Base-by-base conservation (phyloP, 257 asterid genomes). In the Catharanthus roseus region DNA sequence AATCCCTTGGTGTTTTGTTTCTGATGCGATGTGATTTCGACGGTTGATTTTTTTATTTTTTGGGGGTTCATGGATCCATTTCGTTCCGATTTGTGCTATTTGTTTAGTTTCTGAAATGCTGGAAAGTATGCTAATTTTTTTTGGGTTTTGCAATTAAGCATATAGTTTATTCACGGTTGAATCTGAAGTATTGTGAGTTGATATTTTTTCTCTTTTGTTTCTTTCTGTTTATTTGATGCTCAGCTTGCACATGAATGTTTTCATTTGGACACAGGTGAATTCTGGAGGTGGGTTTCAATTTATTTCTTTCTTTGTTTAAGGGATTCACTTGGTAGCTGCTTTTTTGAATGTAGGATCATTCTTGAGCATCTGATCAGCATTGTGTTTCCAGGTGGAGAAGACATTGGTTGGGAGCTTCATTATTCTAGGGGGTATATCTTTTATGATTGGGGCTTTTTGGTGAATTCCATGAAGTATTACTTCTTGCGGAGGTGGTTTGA, bases 81-180 rank as follows among this genome's bases (percentile, higher is more conserved):
- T 73, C 72, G 89, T 81, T 77, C 83, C 81, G 89, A 82, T 88
- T 82, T 53, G 29, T 65, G 68, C 78, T 63, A 33, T 82, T 69
- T 69, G 53, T 62, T 62, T 6, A 38, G n/a, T 41, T 53, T 50
- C 13, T 26, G 12, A 31, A 51, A 54, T 24, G 65, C 42, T 58
- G 65, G 34, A 58, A 13, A 29, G 41, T 0, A 31, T 60, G 39
- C n/a, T 18, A 23, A 33, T 5, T 16, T 23, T 75, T 60, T 0
- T 23, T 16, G 47, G 62, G 10, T 65, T 51, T 68, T 49, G n/a
- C 29, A 36, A 39, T 15, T 18, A 28, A 57, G 72, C 73, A 19
- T 55, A 42, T 56, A 24, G 54, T 63, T 36, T 42, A 45, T 51
- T 61, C 51, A 29, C 31, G 38, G 23, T 51, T 55, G 75, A 69